phyloP scores from a whole-genome alignment of 306 rosid genomes.

The Prunus mume region DNA sequence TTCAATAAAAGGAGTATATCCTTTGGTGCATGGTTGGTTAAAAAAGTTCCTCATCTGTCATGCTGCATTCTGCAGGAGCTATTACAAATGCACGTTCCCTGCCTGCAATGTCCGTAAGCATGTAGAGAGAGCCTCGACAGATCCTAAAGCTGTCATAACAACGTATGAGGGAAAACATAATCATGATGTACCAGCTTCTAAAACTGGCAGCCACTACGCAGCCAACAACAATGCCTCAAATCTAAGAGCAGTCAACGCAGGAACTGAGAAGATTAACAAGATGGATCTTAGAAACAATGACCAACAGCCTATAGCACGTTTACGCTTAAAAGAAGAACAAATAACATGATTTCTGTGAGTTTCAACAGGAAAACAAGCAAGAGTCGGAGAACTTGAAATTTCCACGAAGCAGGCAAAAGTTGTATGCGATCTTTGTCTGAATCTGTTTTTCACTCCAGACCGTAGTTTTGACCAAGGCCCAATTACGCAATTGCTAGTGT shows the following conservation, averaged over 20 bases:
- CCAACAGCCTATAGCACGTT: constrained; percentile 50
- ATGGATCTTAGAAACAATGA: constrained; percentile 35
- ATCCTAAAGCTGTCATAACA: constrained; percentile 86
- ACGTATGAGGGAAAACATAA: constrained; percentile 90
- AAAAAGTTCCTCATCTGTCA: constrained; percentile 15
- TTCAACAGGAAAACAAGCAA: constrained; percentile 11
- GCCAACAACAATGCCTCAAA: constrained; percentile 45
- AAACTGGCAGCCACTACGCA: constrained; percentile 57
- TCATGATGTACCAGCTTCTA: constrained; percentile 85
- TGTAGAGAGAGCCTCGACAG: constrained; percentile 80
- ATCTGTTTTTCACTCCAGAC: constrained; percentile 34
- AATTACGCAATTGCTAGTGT: constrained; percentile 18
- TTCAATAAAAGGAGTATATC: background rate
- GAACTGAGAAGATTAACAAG: constrained; percentile 26
- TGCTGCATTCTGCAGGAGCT: constrained; percentile 58
- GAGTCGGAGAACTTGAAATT: constrained; percentile 6
- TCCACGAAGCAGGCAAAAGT: constrained; percentile 22
- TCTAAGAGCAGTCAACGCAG: constrained; percentile 34
- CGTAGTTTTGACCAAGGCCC: constrained; percentile 43
- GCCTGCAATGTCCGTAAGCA: constrained; percentile 88
- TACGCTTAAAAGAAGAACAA: constrained; percentile 71
- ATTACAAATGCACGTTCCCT: constrained; percentile 77
- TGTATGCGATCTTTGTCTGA: constrained; percentile 14
- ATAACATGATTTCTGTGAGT: constrained; percentile 35
- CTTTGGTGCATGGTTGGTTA: background rate